Evolutionary conservation across 2,329 filamentous ascomycete genomes (phyloP), one percentile per base, ranked within the genome.

Genomic region (Claviceps pusilla): DNA sequence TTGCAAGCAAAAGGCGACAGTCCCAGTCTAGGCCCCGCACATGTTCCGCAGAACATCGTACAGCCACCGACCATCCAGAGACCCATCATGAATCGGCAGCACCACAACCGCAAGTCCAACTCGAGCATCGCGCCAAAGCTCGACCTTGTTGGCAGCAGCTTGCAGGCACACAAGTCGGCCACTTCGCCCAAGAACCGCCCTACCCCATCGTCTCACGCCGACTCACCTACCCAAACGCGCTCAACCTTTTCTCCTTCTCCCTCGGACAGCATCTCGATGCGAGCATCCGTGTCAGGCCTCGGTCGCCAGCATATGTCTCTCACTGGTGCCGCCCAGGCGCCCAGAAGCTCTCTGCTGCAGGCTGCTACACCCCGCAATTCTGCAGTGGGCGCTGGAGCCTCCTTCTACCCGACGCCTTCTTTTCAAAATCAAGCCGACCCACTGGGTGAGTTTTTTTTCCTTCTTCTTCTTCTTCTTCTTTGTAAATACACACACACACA

Each of bases 401-500:
- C 76, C 53, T 95, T 86, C 71, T 96, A 95, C 66, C 83, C 87
- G 51, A 86, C 88, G 55, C 86, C 87, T 19, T 73, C 74, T 2
- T 96, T 95, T 71, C 89, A 94, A 66, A 93, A 87, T 68, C 91
- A 96, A 69, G 90, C 94, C 71, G 87, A 94, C 70, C 89, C 95
- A 76, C 82, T 97, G 69, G 91, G 91, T 86, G 89, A 87, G 89
- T 76, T 78, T 76, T 74, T 64, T 47, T 47, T 28, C 1, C 19
- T 1, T 19, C 19, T 19, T 19, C 19, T 1, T 19, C 19, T 19
- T 19, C 19, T 19, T 19, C 19, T 19, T 19, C 19, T 19, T 19
- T 19, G 19, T 19, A 19, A 19, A 19, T 19, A 19, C 19, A 19
- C 19, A 19, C 19, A 19, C 19, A 19, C 19, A 19, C 19, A 19